Base-by-base conservation (phyloP, 345 rosid species). In the Eucalyptus rudis region DNA sequence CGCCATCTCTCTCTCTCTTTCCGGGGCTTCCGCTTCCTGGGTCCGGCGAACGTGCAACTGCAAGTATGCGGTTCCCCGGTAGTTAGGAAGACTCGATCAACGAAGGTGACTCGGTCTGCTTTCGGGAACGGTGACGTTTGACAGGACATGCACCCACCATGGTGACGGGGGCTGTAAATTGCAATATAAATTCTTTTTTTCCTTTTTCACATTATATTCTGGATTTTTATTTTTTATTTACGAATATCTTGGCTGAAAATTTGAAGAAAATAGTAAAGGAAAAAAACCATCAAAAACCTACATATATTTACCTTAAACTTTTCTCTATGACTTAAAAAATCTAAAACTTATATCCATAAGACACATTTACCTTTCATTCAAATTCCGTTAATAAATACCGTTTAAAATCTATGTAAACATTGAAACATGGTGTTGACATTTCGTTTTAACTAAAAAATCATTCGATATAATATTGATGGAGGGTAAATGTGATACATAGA, bases 1-100 rank as follows among this genome's bases (percentile, higher is more conserved):
- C 71, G 92, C 91, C 93, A 89, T 89, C 44, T 64, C 68, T 68
- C 58, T n/a, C n/a, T 43, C 68, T 29, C 56, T 85, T 22, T 52
- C 20, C 31, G 68, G 33, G 44, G 44, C 25, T 71, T 36, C 81
- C 13, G 44, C 81, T 71, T 2, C 25, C 14, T 17, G 2, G 4
- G 44, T 33, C 43, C 80, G 44, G 44, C 1, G 6, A 64, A 3
- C 40, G 76, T 2, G 20, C 3, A 64, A 64, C 36, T 64, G 76
- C 33, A 7, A 64, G 40, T n/a, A 64, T n/a, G 76, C 40, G 20
- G 76, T 64, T n/a, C 16, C 76, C 1, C 20, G 76, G 40, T 13
- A 6, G 2, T 14, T 1, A 15, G 76, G 76, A n/a, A 66, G 22
- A 66, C 19, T 4, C 3, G 17, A 66, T 31, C 40, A 31, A 16